A percentile compares a stretch with the other conserved stretches of the same genome.
These are phyloP conservation scores for Eucalyptus coolabah DNA, from an alignment of 345 rosid genomes.

Conservation along the genomic window DNA sequence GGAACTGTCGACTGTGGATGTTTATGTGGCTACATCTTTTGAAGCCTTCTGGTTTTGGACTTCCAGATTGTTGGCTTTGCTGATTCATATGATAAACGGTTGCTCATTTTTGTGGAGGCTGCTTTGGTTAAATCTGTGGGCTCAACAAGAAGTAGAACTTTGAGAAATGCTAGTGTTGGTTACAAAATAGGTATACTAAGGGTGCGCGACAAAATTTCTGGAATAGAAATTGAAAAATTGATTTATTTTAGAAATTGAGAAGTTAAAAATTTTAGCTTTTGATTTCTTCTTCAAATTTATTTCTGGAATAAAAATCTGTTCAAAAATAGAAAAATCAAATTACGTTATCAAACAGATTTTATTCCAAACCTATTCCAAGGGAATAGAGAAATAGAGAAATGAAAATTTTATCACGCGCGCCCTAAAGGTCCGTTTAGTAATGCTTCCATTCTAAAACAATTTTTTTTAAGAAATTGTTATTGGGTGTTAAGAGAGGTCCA, in stretches of 20 bases:
- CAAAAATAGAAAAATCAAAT: too few relatives aligned
- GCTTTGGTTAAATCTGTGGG: not conserved
- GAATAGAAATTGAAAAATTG: too few relatives aligned
- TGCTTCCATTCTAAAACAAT: too few relatives aligned
- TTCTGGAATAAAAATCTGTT: too few relatives aligned
- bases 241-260: too few relatives aligned
- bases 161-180: not conserved
- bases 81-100: not conserved
- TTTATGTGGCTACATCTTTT: not conserved
- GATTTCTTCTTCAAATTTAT: too few relatives aligned
- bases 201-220: accelerated
- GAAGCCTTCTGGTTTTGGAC: not conserved
- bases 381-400: accelerated
- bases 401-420: accelerated
- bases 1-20: not conserved
- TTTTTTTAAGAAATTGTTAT: too few relatives aligned
- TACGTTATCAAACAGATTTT: accelerated
- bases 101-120: not conserved
- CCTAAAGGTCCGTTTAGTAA: too few relatives aligned
- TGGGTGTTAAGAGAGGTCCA: not conserved
- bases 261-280: too few relatives aligned
- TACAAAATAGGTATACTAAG: not conserved
- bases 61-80: not conserved
- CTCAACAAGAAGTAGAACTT: not conserved
- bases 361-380: accelerated